Conservation (phyloP, 768 basidiomycete species). For the Serendipita sp. region DNA sequence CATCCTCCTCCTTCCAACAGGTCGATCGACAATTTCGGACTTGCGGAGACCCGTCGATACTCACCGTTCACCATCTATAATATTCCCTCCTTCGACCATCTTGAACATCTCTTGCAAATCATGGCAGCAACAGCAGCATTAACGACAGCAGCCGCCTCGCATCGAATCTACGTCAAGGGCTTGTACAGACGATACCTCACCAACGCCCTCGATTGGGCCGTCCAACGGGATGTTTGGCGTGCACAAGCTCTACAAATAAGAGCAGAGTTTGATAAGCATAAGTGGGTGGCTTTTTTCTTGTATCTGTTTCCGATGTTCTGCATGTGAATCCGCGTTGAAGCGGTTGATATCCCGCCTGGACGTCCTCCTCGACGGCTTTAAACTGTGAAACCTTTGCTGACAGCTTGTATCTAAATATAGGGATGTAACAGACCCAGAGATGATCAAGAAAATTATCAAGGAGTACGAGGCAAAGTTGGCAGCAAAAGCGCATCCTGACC, state of each 20-base stretch:
- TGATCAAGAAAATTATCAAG: slow-evolving; percentile 58
- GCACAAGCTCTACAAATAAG: slow-evolving; percentile 70
- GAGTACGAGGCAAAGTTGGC: slow-evolving; percentile 66
- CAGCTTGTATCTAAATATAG: slow-evolving; percentile 24
- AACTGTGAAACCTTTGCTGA: too few relatives aligned
- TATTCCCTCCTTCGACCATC: not conserved
- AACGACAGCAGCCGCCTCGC: slow-evolving; percentile 53
- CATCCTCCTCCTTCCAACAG: not conserved
- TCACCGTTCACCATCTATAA: not conserved
- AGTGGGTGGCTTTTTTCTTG: slow-evolving; percentile 33
- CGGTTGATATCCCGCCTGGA: too few relatives aligned
- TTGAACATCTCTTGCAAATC: not conserved
- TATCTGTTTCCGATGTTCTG: not conserved
- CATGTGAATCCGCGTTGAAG: too few relatives aligned
- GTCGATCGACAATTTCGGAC: slow-evolving; percentile 1
- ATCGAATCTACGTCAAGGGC: slow-evolving; percentile 77
- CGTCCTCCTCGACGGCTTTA: too few relatives aligned
- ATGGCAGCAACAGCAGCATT: slow-evolving; percentile 31
- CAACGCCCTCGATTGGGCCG: slow-evolving; percentile 81
- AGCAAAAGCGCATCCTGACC: slow-evolving; percentile 67
- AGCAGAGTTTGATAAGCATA: slow-evolving; percentile 85
- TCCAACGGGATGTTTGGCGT: slow-evolving; percentile 77
- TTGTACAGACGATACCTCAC: slow-evolving; percentile 77
- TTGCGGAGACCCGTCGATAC: slow-evolving; percentile 5
- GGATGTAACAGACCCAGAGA: slow-evolving; percentile 71